These are phyloP conservation scores for Coelastrella sp. DNA, from an alignment of 139 green algal species.

Conservation along the genomic window DNA sequence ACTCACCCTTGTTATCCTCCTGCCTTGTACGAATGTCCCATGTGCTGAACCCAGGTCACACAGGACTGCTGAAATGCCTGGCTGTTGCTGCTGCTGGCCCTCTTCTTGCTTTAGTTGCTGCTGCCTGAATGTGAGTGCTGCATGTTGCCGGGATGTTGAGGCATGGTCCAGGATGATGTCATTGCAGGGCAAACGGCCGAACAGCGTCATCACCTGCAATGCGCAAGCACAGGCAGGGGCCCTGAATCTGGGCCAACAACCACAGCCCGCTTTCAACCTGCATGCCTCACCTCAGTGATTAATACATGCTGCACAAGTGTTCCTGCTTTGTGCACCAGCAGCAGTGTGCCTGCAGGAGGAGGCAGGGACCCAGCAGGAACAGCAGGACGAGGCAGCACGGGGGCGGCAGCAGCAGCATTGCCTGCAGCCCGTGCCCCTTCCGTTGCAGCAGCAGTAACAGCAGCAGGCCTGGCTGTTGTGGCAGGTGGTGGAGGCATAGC, in stretches of 20 bases:
- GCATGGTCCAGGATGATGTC: slow-evolving; percentile 9
- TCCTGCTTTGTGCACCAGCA: slow-evolving; percentile 22
- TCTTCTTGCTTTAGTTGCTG: background rate
- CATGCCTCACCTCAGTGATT: slow-evolving; percentile 11
- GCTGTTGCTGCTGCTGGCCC: background rate
- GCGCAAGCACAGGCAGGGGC: background rate
- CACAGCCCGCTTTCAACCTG: background rate
- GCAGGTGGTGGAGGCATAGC: slow-evolving; percentile 29
- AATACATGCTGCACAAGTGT: slow-evolving; percentile 11
- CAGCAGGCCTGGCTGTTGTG: background rate
- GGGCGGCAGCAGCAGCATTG: background rate
- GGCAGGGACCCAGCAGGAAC: background rate
- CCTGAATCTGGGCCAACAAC: background rate
- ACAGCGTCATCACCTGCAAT: slow-evolving; percentile 17
- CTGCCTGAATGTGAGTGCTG: slow-evolving; percentile 10
- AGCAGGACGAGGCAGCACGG: background rate
- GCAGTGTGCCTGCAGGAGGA: slow-evolving; percentile 1
- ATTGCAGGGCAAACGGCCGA: slow-evolving; percentile 23
- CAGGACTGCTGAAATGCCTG: background rate
- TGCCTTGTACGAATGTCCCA: slow-evolving; percentile 25
- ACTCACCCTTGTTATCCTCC: background rate
- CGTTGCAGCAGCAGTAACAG: background rate
- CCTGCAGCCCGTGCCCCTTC: background rate
- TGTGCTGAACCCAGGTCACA: slow-evolving; percentile 25
- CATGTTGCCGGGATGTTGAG: slow-evolving; percentile 31